phyloP scores from a whole-genome alignment of 306 rosid species.

The Casuarina cunninghamiana region DNA sequence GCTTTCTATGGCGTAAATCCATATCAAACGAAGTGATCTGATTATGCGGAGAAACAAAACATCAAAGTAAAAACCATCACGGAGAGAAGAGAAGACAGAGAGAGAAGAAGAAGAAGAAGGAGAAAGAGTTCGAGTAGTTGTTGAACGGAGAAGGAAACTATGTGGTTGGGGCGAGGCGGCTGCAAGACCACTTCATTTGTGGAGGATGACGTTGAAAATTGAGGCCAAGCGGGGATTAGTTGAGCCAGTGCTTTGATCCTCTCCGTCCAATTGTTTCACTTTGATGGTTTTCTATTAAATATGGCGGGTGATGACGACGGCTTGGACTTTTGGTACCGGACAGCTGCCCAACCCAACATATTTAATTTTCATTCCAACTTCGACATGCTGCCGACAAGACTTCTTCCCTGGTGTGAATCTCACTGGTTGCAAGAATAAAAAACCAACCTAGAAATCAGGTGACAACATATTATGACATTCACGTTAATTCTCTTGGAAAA shows the following conservation, averaged over 20 bases:
- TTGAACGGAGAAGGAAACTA: neutral
- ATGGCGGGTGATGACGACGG: neutral
- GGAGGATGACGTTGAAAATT: neutral
- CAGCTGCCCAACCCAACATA: conserved; percentile 1
- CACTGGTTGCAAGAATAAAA: no score
- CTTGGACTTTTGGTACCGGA: conserved; percentile 12
- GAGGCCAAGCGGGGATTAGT: neutral
- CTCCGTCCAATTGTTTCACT: neutral
- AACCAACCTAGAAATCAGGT: no score
- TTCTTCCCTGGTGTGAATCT: no score
- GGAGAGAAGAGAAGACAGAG: conserved; percentile 16
- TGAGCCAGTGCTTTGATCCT: neutral
- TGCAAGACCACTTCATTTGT: neutral
- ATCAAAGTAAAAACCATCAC: conserved; percentile 3
- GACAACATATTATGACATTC: no score
- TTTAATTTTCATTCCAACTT: no score
- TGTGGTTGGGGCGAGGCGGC: neutral
- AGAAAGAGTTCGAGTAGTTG: neutral
- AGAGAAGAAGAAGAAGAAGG: neutral
- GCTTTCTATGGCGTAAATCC: conserved; percentile 36
- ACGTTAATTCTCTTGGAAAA: no score
- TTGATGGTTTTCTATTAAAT: neutral
- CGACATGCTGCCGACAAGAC: no score
- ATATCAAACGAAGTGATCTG: conserved; percentile 20
- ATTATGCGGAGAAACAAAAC: neutral